Evolutionary conservation across 768 basidiomycete genomes (phyloP).

Genomic region (Piloderma croceum): DNA sequence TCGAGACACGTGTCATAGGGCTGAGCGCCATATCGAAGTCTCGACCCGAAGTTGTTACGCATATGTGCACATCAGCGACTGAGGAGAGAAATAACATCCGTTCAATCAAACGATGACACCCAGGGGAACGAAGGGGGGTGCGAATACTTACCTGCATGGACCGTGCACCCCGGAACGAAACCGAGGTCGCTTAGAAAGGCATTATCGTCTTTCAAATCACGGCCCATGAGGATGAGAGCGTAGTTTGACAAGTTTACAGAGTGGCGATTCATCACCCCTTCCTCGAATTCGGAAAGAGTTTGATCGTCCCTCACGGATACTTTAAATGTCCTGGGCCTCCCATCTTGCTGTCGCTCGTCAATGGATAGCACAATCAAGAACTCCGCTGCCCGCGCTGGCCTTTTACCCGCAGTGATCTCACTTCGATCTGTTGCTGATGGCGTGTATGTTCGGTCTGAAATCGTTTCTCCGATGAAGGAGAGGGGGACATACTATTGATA

Average conservation of each 20-base stretch:
- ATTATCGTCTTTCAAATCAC: conserved; percentile 6
- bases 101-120: neutral
- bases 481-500: neutral
- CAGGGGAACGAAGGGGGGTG: neutral
- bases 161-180: conserved; percentile 5
- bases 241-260: conserved; percentile 2
- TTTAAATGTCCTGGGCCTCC: neutral
- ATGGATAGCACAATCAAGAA: too few species aligned
- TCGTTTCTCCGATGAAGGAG: neutral
- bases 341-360: conserved; percentile 2
- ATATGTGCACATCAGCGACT: too few species aligned
- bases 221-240: conserved; percentile 7
- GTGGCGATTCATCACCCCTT: conserved; percentile 5
- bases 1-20: neutral
- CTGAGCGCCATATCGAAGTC: neutral
- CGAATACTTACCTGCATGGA: conserved; percentile 10
- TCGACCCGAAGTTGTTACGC: neutral
- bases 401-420: too few species aligned
- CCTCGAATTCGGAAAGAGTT: conserved; percentile 9
- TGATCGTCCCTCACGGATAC: neutral
- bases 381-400: too few species aligned
- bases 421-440: too few species aligned
- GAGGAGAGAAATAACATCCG: neutral
- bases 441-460: too few species aligned
- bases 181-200: conserved; percentile 5